Percentiles rank a stretch among this genome's conserved stretches.
phyloP scores from a whole-genome alignment of 768 basidiomycete genomes.

The Agrocybe pediades region DNA sequence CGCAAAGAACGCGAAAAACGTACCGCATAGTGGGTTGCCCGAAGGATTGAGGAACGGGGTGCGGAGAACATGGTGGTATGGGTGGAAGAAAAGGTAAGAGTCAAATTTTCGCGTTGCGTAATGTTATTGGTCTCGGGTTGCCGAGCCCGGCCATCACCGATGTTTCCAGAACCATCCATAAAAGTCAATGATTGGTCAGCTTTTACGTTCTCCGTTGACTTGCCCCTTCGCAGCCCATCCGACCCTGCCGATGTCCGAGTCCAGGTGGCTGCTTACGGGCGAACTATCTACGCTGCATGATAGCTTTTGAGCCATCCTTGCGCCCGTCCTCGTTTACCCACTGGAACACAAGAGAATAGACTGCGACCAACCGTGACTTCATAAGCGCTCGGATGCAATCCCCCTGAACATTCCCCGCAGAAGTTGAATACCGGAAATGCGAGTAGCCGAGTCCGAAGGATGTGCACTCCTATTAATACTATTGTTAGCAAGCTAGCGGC shows the following conservation, averaged over 20 bases:
- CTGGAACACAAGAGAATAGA: too few relatives aligned
- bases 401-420: not conserved
- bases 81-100: slow-evolving; percentile 40
- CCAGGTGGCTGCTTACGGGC: slow-evolving; percentile 4
- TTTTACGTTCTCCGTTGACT: not conserved
- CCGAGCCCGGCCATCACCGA: slow-evolving; percentile 41
- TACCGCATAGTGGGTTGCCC: slow-evolving; percentile 68
- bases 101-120: slow-evolving; percentile 52
- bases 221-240: not conserved
- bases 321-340: too few relatives aligned
- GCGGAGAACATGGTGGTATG: slow-evolving; percentile 71
- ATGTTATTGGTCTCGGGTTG: slow-evolving; percentile 33
- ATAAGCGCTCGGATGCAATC: not conserved
- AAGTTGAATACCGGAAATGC: not conserved
- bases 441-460: slow-evolving; percentile 8
- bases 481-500: not conserved
- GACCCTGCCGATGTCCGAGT: slow-evolving; percentile 6
- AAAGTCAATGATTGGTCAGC: not conserved
- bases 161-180: slow-evolving; percentile 36
- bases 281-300: too few relatives aligned
- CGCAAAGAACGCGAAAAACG: slow-evolving; percentile 19
- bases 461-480: slow-evolving; percentile 1
- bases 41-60: slow-evolving; percentile 61
- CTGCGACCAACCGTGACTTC: too few relatives aligned
- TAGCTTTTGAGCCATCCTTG: too few relatives aligned